Base-by-base conservation (phyloP, 371 early-diverging fungal genomes). In the Thermomucor indicae-seudaticae region DNA sequence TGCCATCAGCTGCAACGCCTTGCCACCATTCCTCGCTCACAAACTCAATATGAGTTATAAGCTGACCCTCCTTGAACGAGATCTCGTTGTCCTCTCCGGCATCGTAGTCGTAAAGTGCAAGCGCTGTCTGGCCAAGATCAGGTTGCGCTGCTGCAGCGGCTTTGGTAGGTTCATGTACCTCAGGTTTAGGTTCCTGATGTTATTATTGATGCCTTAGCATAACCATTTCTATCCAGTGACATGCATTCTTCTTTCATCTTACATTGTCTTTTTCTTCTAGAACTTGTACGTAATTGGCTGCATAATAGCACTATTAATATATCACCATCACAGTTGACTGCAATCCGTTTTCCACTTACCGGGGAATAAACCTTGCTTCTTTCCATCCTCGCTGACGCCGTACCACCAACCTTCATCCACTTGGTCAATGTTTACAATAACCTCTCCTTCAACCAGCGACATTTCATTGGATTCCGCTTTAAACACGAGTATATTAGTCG, bases 11-110 rank as follows among this genome's bases (percentile, higher is more conserved):
- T 53, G 67, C 77, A 47, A 66, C 57, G 30, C 90, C 92, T 60
- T 80, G 82, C 97, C 97, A 96, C 97, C 97, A 96, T 41, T 92
- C 96, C 1, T 91, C 91, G 25, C 85, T 85, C 2, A 88, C 83
- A 61, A 88, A 86, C 39, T 86, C 88, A 47, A 96, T 88, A 38
- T 90, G 67, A 4, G 74, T 72, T 54, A 96, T 89, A 6, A 58
- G 39, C 19, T 93, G 89, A 19, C 86, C 90, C 29, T 89, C 89
- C 0, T 24, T 44, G 64, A 96, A 93, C 4, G 85, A 75, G 23
- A 96, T 72, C 65, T 96, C 97, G 57, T 92, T 93, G 6, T 86
- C 89, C 55, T 95, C 96, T 5, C 80, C 80, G 2, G 95, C 92
- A 7, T 75, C 81, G 62, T 93, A 96, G 53, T 93, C 93, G 57